Percentiles rank a stretch among this genome's conserved stretches.
These are phyloP conservation scores for Verticillium nubilum DNA, from an alignment of 2,329 filamentous ascomycete genomes.

Conservation along the genomic window DNA sequence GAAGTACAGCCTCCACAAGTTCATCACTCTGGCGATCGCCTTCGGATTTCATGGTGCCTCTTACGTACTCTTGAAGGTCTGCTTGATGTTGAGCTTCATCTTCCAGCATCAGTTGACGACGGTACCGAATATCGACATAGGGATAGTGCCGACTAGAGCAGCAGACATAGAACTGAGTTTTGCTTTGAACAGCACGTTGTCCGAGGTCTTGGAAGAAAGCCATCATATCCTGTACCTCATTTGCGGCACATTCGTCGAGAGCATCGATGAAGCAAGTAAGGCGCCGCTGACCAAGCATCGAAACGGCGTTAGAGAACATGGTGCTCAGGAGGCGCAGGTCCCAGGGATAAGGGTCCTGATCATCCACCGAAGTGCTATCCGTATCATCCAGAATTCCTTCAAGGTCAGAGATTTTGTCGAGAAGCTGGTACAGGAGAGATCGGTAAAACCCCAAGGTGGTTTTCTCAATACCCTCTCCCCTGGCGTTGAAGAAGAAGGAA, in stretches of 20 bases:
- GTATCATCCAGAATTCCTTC: conserved; percentile 25
- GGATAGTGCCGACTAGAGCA: conserved; percentile 6
- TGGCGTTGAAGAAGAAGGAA: conserved; percentile 44
- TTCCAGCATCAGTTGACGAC: conserved; percentile 19
- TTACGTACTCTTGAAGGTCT: conserved; percentile 20
- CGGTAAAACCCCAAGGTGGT: conserved; percentile 42
- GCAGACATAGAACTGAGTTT: background rate
- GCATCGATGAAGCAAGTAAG: conserved; percentile 10
- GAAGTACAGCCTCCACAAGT: conserved; percentile 15
- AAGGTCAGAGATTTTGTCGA: conserved; percentile 26
- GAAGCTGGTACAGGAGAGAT: conserved; percentile 39
- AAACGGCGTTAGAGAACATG: background rate
- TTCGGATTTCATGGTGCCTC: conserved; percentile 8
- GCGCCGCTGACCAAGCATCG: background rate
- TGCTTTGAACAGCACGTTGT: background rate
- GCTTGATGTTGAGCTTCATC: conserved; percentile 9
- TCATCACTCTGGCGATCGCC: background rate
- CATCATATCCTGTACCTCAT: background rate
- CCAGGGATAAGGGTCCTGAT: background rate
- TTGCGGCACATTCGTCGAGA: conserved; percentile 5
- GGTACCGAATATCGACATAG: conserved; percentile 2
- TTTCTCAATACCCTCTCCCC: conserved; percentile 36
- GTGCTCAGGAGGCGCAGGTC: background rate
- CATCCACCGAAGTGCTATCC: no score
- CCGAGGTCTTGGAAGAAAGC: background rate